Conservation (phyloP, 306 rosid genomes). For the Prunus mira region DNA sequence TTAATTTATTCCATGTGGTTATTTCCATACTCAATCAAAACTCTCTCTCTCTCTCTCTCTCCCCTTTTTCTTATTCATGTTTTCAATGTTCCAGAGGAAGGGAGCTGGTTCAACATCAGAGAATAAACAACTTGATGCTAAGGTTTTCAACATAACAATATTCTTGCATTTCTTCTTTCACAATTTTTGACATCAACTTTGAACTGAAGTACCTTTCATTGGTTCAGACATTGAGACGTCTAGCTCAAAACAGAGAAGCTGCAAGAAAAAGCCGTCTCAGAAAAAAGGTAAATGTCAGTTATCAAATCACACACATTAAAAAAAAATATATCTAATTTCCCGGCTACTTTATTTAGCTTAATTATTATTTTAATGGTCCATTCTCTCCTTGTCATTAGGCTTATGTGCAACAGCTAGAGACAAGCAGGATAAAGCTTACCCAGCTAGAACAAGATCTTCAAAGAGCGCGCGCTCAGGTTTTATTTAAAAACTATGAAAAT, state of each 20-base stretch:
- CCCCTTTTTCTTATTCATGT: neutral
- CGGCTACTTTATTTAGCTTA: neutral
- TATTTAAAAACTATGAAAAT: neutral
- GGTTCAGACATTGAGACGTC: constrained; percentile 75
- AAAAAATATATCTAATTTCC: neutral
- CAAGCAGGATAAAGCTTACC: constrained; percentile 76
- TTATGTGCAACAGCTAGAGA: constrained; percentile 86
- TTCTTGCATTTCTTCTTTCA: neutral
- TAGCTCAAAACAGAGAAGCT: constrained; percentile 97
- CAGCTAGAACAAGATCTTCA: constrained; percentile 91
- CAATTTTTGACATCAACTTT: neutral
- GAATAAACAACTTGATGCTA: constrained; percentile 72
- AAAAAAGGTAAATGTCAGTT: constrained; percentile 63
- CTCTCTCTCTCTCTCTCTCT: neutral
- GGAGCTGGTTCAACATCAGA: constrained; percentile 76
- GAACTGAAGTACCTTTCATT: neutral
- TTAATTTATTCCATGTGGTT: neutral
- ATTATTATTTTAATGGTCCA: neutral
- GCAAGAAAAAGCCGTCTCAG: constrained; percentile 93
- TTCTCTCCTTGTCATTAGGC: constrained; percentile 44
- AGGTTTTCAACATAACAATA: constrained; percentile 39
- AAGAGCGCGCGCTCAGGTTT: constrained; percentile 87
- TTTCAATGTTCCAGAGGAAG: constrained; percentile 61
- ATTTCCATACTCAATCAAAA: neutral
- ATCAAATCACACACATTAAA: neutral